Conservation (phyloP, 164 flowering plant genomes). For the Nelumbo lutea region DNA sequence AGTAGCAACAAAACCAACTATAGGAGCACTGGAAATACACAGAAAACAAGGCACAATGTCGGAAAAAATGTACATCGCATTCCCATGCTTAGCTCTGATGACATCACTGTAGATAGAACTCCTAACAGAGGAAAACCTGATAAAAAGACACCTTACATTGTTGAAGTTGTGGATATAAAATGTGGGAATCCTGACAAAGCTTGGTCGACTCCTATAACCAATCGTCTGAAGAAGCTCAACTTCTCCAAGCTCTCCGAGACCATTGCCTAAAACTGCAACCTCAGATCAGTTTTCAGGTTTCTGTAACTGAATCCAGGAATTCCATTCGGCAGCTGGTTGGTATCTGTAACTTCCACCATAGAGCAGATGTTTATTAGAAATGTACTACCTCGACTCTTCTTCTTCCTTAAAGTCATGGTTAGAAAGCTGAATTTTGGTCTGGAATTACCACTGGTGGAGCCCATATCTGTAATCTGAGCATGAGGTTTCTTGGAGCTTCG, state of each 20-base stretch:
- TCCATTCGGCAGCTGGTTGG: constrained; percentile 21
- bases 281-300: constrained; percentile 46
- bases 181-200: constrained; percentile 59
- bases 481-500: constrained; percentile 18
- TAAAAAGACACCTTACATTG: constrained; percentile 48
- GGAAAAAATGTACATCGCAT: constrained; percentile 29
- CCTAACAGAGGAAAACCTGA: constrained; percentile 46
- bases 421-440: constrained; percentile 18
- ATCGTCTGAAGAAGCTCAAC: constrained; percentile 60
- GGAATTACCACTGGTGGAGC: constrained; percentile 23
- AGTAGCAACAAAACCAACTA: too few species aligned
- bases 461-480: constrained; percentile 12
- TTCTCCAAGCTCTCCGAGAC: constrained; percentile 83
- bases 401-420: constrained; percentile 27
- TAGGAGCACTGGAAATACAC: constrained; percentile 23
- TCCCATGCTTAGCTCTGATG: constrained; percentile 66
- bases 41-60: constrained; percentile 34
- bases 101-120: constrained; percentile 37
- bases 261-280: constrained; percentile 33
- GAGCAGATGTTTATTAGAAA: constrained; percentile 59
- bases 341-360: constrained; percentile 47
- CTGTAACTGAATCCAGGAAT: constrained; percentile 37
- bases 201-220: constrained; percentile 60
- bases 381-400: constrained; percentile 34
- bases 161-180: constrained; percentile 74